Evolutionary conservation across 83 land plant genomes (phyloP), one percentile per base, ranked within the genome.

Genomic region (Diphasiastrum complanatum): DNA sequence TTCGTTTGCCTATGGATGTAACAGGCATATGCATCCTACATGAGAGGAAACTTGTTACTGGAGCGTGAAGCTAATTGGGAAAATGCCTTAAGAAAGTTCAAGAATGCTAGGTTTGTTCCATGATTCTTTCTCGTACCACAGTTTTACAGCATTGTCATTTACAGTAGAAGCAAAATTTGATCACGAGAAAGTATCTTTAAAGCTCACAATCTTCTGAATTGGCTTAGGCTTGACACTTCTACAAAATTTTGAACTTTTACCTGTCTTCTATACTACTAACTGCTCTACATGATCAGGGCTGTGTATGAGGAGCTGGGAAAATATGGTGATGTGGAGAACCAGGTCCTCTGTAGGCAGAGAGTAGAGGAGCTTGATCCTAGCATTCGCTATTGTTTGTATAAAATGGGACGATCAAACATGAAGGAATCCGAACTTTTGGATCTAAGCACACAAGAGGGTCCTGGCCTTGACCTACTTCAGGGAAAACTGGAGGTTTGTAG

Each of bases 281-380:
- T n/a, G n/a, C n/a, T 2, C 45, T 43, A 23, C 26, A 10, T 24
- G 16, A 20, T 23, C 50, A 93, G 99, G 76, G 84, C 81, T 68
- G 83, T 95, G 1, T 95, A 95, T 72, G 92, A 89, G 60, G 83
- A 89, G 71, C 99, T 95, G 48, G 99, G 99, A 22, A 89, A 89
- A 65, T 89, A 79, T 63, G 99, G 99, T 51, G 85, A 73, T 50
- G 67, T 89, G 37, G 99, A 95, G 49, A 89, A 95, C 62, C 99
- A 95, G 64, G 74, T 95, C 26, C 65, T 95, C 27, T 95, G 92
- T 52, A 81, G 91, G 30, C 86, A 86, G 40, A 85, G 99, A 29
- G 96, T 95, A 2, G 99, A 95, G 34, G 99, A 89, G 46, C 45
- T 95, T 26, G 96, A 89, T 50, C 96, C 92, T 2, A 86, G 82